A percentile compares a stretch with the other conserved stretches of the same genome.
Evolutionary conservation across 192 early-diverging fungal species (phyloP).

Genomic region (Linnemannia elongata): DNA sequence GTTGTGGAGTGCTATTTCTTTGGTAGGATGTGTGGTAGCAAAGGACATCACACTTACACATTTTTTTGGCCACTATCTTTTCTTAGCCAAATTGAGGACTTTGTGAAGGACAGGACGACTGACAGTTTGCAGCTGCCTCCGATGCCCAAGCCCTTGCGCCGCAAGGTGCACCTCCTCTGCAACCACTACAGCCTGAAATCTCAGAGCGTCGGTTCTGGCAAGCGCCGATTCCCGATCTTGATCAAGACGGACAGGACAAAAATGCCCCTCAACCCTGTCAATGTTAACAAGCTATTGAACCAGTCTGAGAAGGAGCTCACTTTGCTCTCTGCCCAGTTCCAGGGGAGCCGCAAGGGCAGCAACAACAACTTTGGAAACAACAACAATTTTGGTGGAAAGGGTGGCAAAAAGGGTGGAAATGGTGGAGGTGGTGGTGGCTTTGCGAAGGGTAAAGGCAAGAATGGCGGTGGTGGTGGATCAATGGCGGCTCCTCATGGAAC

Average conservation of each 20-base stretch:
- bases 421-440: background rate
- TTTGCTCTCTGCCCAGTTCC: constrained; percentile 33
- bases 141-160: constrained; percentile 58
- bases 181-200: constrained; percentile 63
- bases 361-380: constrained; percentile 6
- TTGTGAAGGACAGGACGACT: constrained; percentile 34
- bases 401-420: background rate
- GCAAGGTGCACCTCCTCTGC: constrained; percentile 61
- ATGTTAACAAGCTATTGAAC: constrained; percentile 54
- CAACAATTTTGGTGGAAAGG: background rate
- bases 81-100: constrained; percentile 40
- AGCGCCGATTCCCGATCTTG: constrained; percentile 51
- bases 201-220: constrained; percentile 61
- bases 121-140: constrained; percentile 60
- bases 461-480: constrained; percentile 11
- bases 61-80: background rate
- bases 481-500: constrained; percentile 57
- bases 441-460: constrained; percentile 13
- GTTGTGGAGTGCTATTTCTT: background rate
- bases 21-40: background rate
- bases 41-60: background rate
- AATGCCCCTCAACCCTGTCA: constrained; percentile 58
- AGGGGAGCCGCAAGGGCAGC: constrained; percentile 38
- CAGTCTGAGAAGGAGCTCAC: constrained; percentile 56
- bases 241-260: constrained; percentile 61